Conservation (phyloP, 2,329 filamentous ascomycete species). For the Tolypocladium ovalisporum region DNA sequence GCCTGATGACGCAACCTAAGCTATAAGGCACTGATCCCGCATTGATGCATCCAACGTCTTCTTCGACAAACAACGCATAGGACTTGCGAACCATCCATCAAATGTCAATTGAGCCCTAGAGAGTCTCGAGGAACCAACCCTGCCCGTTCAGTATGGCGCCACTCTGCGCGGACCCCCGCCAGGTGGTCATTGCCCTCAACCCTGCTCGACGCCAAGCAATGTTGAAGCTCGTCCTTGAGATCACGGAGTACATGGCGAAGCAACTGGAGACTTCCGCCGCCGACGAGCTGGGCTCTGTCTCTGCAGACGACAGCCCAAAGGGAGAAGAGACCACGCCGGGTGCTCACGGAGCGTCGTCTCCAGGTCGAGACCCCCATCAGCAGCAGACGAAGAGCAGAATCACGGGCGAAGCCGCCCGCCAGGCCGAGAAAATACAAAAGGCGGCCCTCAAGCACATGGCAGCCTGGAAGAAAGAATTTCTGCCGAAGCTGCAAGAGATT, state of each 20-base stretch:
- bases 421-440: slow-evolving; percentile 24
- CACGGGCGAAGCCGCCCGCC: slow-evolving; percentile 10
- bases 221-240: slow-evolving; percentile 37
- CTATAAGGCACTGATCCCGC: not conserved
- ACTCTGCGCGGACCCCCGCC: slow-evolving; percentile 41
- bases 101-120: not conserved
- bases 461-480: slow-evolving; percentile 63
- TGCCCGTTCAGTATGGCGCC: slow-evolving; percentile 34
- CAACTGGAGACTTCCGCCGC: slow-evolving; percentile 31
- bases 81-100: not conserved
- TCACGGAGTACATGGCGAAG: slow-evolving; percentile 42
- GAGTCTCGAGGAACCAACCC: not conserved
- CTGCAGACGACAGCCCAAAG: slow-evolving; percentile 4
- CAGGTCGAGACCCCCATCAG: slow-evolving; percentile 3
- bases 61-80: not conserved
- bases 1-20: not conserved
- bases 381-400: not conserved
- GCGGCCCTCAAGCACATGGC: slow-evolving; percentile 61
- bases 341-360: slow-evolving; percentile 4
- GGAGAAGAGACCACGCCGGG: slow-evolving; percentile 6
- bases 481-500: slow-evolving; percentile 61
- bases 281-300: slow-evolving; percentile 19
- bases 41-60: not conserved
- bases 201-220: slow-evolving; percentile 39
- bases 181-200: slow-evolving; percentile 44